phyloP scores from a whole-genome alignment of 2,329 filamentous ascomycete genomes.

The Venturia asperata region DNA sequence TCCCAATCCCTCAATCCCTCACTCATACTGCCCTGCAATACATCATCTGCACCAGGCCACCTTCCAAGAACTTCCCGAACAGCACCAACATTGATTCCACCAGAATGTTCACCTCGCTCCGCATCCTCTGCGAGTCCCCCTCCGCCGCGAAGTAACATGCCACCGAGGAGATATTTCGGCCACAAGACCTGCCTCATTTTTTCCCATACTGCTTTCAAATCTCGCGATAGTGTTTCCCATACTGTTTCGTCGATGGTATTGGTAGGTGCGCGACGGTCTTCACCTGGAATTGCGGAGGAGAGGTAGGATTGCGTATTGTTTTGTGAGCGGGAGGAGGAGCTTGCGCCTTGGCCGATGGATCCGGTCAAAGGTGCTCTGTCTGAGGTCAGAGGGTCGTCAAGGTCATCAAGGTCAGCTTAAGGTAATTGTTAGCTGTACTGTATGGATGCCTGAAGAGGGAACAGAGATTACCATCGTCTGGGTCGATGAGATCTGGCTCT shows the following conservation, averaged over 20 bases:
- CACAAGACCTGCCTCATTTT: conserved; percentile 98
- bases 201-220: conserved; percentile 88
- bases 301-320: conserved; percentile 69
- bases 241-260: conserved; percentile 97
- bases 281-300: conserved; percentile 82
- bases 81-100: conserved; percentile 33
- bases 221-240: conserved; percentile 92
- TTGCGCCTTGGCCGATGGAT: conserved; percentile 59
- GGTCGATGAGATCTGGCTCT: conserved; percentile 47
- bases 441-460: not conserved
- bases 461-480: conserved; percentile 41
- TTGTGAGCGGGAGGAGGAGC: conserved; percentile 43
- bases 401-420: conserved; percentile 77
- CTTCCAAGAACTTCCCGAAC: conserved; percentile 52
- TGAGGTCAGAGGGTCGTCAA: conserved; percentile 77
- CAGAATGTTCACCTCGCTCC: conserved; percentile 48
- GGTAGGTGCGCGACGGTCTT: conserved; percentile 79
- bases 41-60: conserved; percentile 61
- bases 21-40: conserved; percentile 67
- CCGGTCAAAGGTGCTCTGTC: conserved; percentile 76
- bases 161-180: conserved; percentile 82
- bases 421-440: not conserved
- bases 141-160: conserved; percentile 48
- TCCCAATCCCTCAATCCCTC: conserved; percentile 94
- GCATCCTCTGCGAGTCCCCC: conserved; percentile 48